Percentiles rank a stretch among this genome's conserved stretches.
These are phyloP conservation scores for Theileria annulata DNA, from an alignment of 169 alveolate genomes.

Conservation along the genomic window DNA sequence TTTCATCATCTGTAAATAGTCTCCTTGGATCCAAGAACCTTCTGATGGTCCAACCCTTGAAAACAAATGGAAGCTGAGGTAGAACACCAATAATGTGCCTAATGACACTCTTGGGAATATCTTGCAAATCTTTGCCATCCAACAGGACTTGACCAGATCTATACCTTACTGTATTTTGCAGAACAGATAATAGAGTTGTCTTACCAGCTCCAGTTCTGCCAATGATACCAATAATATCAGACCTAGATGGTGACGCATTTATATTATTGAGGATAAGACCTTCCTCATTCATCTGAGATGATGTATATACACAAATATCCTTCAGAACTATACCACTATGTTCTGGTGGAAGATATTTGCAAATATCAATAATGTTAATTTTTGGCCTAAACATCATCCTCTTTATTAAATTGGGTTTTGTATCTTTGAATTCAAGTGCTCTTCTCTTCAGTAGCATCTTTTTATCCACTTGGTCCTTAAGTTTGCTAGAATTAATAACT, in stretches of 20 bases:
- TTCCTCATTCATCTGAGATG: slow-evolving; percentile 1
- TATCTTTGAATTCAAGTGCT: neutral
- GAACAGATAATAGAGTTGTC: slow-evolving; percentile 50
- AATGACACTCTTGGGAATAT: slow-evolving; percentile 28
- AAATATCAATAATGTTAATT: neutral
- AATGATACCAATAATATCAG: slow-evolving; percentile 54
- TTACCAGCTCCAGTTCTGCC: slow-evolving; percentile 71
- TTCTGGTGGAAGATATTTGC: slow-evolving; percentile 4
- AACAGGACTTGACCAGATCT: slow-evolving; percentile 52
- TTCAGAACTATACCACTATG: slow-evolving; percentile 10
- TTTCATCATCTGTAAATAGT: slow-evolving; percentile 42
- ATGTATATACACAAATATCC: slow-evolving; percentile 17
- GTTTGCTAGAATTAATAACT: neutral
- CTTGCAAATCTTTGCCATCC: slow-evolving; percentile 57
- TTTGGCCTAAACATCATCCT: neutral
- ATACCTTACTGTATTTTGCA: slow-evolving; percentile 28
- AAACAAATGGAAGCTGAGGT: slow-evolving; percentile 57
- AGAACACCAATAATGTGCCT: slow-evolving; percentile 55
- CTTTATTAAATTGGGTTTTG: neutral
- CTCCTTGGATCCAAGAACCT: slow-evolving; percentile 61
- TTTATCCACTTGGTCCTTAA: neutral
- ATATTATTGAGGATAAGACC: slow-evolving; percentile 14
- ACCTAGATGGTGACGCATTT: slow-evolving; percentile 16
- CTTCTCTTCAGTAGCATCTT: neutral
- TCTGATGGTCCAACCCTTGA: slow-evolving; percentile 66